Evolutionary conservation across 1,284 basidiomycete species (phyloP).

Genomic region (Ceratobasidium sp.): DNA sequence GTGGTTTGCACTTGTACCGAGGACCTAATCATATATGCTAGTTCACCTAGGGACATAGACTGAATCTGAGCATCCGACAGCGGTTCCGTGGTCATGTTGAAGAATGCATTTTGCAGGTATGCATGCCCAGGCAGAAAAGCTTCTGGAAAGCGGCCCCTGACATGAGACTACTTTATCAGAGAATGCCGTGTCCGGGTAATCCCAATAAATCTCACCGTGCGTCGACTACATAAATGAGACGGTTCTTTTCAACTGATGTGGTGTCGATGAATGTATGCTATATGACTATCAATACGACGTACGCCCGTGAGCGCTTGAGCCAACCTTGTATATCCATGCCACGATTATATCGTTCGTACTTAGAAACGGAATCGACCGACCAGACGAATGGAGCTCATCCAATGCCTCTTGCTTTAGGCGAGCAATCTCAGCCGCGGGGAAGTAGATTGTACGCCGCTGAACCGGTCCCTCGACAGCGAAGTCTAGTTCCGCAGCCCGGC

Average conservation of each 20-base stretch:
- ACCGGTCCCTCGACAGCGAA: slow-evolving; percentile 14
- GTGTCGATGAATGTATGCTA: slow-evolving; percentile 29
- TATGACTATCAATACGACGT: background rate
- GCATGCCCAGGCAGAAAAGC: slow-evolving; percentile 11
- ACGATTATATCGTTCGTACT: slow-evolving; percentile 18
- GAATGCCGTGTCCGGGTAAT: background rate
- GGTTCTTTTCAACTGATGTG: background rate
- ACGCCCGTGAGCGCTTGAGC: no score
- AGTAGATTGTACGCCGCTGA: slow-evolving; percentile 17
- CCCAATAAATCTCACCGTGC: background rate
- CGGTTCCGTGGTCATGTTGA: slow-evolving; percentile 25
- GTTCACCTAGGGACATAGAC: slow-evolving; percentile 17
- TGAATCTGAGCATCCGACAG: slow-evolving; percentile 3
- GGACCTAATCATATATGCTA: slow-evolving; percentile 13
- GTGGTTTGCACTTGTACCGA: slow-evolving; percentile 14
- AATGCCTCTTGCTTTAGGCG: slow-evolving; percentile 9
- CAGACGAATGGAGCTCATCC: slow-evolving; percentile 5
- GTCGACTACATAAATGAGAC: slow-evolving; percentile 25
- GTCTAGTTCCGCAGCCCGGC: slow-evolving; percentile 2
- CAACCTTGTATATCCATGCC: slow-evolving; percentile 30
- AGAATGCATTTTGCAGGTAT: slow-evolving; percentile 27
- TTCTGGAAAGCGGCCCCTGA: slow-evolving; percentile 24
- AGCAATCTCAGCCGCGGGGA: slow-evolving; percentile 18
- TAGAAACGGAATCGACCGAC: background rate
- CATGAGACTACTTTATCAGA: background rate